phyloP scores from a whole-genome alignment of 345 rosid genomes.

The Isatis tinctoria region DNA sequence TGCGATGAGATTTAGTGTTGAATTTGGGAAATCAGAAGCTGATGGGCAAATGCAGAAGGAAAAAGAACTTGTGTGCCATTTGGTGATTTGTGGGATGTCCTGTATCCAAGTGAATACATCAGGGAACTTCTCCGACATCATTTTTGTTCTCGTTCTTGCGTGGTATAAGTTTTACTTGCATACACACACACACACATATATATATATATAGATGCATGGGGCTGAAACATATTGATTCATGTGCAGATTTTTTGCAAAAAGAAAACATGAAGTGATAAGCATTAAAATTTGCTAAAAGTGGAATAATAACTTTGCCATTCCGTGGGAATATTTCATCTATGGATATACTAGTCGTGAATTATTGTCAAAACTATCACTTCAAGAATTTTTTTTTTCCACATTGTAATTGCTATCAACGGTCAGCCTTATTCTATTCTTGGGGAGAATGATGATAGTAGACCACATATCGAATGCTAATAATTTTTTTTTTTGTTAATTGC shows the following conservation, averaged over 20 bases:
- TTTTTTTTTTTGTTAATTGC: too few relatives aligned
- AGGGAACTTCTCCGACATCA: constrained; percentile 49
- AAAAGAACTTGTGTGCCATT: constrained; percentile 51
- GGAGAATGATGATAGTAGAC: background rate
- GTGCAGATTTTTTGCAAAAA: background rate
- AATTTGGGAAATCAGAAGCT: constrained; percentile 38
- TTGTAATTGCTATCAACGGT: background rate
- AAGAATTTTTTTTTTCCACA: background rate
- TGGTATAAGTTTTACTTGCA: background rate
- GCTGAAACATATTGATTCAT: background rate
- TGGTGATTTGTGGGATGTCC: constrained; percentile 49
- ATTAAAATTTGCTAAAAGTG: background rate
- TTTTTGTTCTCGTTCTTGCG: constrained; percentile 9
- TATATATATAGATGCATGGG: constrained; percentile 11
- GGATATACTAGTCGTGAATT: background rate
- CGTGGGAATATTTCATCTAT: constrained; percentile 10
- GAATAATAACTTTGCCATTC: constrained; percentile 8
- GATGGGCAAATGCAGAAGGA: constrained; percentile 53
- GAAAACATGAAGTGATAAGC: constrained; percentile 18
- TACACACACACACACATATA: too few relatives aligned
- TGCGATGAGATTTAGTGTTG: constrained; percentile 50
- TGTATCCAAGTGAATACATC: constrained; percentile 61
- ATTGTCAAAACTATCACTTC: background rate
- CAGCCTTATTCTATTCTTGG: background rate
- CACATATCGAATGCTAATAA: background rate